Conservation (phyloP, 805 yeast species). For the Ogataea corticis region DNA sequence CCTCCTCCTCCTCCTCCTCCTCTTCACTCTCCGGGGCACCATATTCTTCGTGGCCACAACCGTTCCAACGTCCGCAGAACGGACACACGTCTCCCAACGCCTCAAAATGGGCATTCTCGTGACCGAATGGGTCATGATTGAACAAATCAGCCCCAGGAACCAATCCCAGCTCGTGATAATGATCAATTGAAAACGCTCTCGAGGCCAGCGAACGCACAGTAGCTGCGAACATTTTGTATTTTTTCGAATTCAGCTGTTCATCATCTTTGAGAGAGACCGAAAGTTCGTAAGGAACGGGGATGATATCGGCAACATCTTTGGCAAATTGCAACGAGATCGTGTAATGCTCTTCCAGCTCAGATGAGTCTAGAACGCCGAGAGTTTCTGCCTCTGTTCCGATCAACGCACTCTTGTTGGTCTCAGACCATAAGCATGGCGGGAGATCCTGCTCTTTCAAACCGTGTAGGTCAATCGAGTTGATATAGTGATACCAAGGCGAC, state of each 20-base stretch:
- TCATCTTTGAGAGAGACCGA: conserved; percentile 12
- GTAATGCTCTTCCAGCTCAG: conserved; percentile 43
- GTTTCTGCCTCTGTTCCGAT: conserved; percentile 62
- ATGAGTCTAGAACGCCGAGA: conserved; percentile 56
- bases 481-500: conserved; percentile 82
- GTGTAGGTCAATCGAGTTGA: conserved; percentile 49
- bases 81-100: conserved; percentile 41
- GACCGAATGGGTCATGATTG: conserved; percentile 59
- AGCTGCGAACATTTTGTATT: conserved; percentile 53
- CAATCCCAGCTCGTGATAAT: conserved; percentile 67
- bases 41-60: conserved; percentile 33
- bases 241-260: conserved; percentile 26
- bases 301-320: conserved; percentile 23
- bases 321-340: conserved; percentile 46
- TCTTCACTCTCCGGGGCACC: conserved; percentile 33
- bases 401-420: conserved; percentile 46
- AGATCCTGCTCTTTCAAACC: conserved; percentile 27
- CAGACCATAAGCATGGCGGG: conserved; percentile 71
- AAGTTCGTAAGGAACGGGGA: conserved; percentile 42
- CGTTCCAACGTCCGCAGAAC: conserved; percentile 34
- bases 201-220: conserved; percentile 64
- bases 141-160: conserved; percentile 93
- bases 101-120: conserved; percentile 70
- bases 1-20: conserved; percentile 20
- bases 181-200: conserved; percentile 80